These are phyloP conservation scores for Ceratobasidium sp. DNA, from an alignment of 1,284 basidiomycete genomes.

Conservation along the genomic window DNA sequence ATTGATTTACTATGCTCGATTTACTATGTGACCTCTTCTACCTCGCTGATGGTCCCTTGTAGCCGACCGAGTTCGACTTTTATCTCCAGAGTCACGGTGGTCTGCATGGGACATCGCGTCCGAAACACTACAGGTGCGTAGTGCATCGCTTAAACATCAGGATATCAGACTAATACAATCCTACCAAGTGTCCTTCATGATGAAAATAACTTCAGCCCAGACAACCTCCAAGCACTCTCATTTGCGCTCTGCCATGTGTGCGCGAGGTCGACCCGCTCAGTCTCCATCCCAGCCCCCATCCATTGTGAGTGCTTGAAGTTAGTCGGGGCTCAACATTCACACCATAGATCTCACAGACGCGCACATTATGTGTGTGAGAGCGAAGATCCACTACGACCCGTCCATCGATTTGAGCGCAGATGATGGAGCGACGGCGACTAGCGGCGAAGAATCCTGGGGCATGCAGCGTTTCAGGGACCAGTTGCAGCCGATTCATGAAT, in stretches of 20 bases:
- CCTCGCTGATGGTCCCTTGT: background rate
- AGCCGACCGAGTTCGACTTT: slow-evolving; percentile 74
- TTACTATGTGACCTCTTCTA: background rate
- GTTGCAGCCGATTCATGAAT: slow-evolving; percentile 15
- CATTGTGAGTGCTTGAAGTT: slow-evolving; percentile 68
- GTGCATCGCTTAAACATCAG: background rate
- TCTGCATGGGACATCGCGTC: slow-evolving; percentile 55
- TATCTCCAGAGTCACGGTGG: too few relatives aligned
- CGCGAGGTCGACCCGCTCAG: slow-evolving; percentile 80
- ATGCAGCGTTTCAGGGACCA: slow-evolving; percentile 25
- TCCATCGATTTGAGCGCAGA: slow-evolving; percentile 25
- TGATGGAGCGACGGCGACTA: slow-evolving; percentile 66
- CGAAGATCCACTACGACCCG: slow-evolving; percentile 83
- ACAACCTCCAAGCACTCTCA: slow-evolving; percentile 73
- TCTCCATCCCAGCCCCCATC: too few relatives aligned
- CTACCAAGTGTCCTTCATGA: slow-evolving; percentile 72
- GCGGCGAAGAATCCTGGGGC: slow-evolving; percentile 3
- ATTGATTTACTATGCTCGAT: slow-evolving; percentile 61
- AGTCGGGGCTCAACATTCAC: slow-evolving; percentile 2
- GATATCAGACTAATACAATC: slow-evolving; percentile 60
- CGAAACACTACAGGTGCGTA: slow-evolving; percentile 44
- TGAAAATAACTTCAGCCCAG: slow-evolving; percentile 65
- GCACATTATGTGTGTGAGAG: slow-evolving; percentile 80
- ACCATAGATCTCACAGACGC: slow-evolving; percentile 66
- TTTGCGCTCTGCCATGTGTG: slow-evolving; percentile 85